phyloP scores from a whole-genome alignment of 106 monocot species.

The Allium sativum region DNA sequence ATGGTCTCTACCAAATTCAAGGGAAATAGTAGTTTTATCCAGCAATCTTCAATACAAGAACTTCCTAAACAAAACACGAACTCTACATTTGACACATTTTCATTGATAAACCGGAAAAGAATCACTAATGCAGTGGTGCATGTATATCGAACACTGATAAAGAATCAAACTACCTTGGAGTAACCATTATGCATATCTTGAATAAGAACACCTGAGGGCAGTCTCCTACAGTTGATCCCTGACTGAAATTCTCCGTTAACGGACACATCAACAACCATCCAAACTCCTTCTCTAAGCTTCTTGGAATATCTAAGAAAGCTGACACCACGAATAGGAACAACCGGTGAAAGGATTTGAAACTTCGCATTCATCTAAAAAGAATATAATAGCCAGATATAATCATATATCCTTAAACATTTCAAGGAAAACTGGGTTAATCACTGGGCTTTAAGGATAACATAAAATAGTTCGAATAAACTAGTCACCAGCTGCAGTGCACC shows the following conservation, averaged over 20 bases:
- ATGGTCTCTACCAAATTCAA: too few species aligned
- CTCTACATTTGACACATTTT: background rate
- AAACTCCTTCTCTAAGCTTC: constrained; percentile 34
- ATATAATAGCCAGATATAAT: constrained; percentile 11
- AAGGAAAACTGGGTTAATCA: background rate
- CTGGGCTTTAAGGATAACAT: background rate
- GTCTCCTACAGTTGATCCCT: constrained; percentile 30
- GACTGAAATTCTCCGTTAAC: constrained; percentile 22
- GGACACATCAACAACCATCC: constrained; percentile 53
- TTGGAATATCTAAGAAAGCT: constrained; percentile 53
- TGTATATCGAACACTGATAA: background rate
- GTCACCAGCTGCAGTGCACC: constrained; percentile 78
- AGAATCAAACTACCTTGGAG: constrained; percentile 35
- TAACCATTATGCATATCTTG: constrained; percentile 62
- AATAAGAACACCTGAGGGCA: constrained; percentile 53
- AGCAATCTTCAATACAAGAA: too few species aligned
- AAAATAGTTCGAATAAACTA: background rate
- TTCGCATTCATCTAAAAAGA: constrained; percentile 10
- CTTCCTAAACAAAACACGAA: too few species aligned
- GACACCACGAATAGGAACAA: background rate
- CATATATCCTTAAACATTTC: background rate
- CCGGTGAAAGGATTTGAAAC: background rate
- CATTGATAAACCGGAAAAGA: background rate
- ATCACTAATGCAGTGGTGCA: background rate
- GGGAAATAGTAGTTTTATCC: too few species aligned